A percentile compares a stretch with the other conserved stretches of the same genome.
Conservation (phyloP, 106 monocot genomes). For the Platanthera zijinensis region DNA sequence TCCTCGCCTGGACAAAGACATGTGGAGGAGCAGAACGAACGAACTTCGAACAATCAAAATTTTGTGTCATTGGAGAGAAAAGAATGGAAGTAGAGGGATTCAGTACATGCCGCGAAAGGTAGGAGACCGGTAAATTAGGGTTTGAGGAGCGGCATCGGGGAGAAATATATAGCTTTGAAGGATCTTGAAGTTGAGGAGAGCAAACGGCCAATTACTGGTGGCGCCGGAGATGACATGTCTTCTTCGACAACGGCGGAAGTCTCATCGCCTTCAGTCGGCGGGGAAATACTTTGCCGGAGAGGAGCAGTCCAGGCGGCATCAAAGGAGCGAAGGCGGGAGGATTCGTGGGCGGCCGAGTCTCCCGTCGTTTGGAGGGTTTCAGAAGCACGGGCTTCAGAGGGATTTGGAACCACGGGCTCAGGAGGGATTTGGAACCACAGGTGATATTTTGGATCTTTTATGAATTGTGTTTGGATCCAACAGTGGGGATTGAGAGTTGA, state of each 20-base stretch:
- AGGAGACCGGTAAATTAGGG: slow-evolving; percentile 9
- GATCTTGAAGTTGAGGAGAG: not conserved
- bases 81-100: not conserved
- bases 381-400: too few species aligned
- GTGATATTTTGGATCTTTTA: too few species aligned
- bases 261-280: too few species aligned
- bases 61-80: not conserved
- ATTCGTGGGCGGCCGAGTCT: too few species aligned
- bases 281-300: too few species aligned
- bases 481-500: too few species aligned
- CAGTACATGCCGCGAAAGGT: slow-evolving; percentile 9
- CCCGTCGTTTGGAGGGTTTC: too few species aligned
- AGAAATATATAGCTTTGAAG: not conserved
- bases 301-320: too few species aligned
- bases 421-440: too few species aligned
- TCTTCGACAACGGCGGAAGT: not conserved
- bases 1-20: not conserved
- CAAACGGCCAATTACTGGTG: not conserved
- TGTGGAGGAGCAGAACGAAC: slow-evolving; percentile 8
- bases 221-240: not conserved
- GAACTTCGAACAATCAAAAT: not conserved
- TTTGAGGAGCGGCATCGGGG: not conserved
- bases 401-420: too few species aligned
- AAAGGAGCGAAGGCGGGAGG: too few species aligned
- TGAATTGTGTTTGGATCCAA: too few species aligned